These are phyloP conservation scores for Collariella sp. DNA, from an alignment of 495 filamentous ascomycete genomes.

Conservation along the genomic window DNA sequence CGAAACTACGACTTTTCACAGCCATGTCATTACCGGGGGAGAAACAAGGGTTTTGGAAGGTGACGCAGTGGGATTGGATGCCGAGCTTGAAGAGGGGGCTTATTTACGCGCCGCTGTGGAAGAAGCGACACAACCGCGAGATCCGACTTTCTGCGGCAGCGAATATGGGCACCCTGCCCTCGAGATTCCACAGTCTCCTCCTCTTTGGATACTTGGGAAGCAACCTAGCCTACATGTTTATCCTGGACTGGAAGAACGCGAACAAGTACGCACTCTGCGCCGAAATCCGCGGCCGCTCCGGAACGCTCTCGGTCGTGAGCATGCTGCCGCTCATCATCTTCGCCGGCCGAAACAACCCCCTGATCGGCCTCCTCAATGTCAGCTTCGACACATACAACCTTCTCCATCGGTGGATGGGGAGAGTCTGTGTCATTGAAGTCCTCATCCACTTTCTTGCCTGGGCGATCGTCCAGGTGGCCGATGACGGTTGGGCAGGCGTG, in stretches of 20 bases:
- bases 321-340: constrained; percentile 87
- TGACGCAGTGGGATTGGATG: constrained; percentile 41
- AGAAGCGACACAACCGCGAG: constrained; percentile 78
- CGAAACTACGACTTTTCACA: constrained; percentile 39
- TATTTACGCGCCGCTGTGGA: constrained; percentile 76
- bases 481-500: constrained; percentile 55
- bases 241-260: constrained; percentile 47
- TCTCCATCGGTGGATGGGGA: constrained; percentile 89
- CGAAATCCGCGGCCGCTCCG: constrained; percentile 71
- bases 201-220: constrained; percentile 55
- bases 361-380: constrained; percentile 74
- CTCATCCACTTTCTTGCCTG: constrained; percentile 69
- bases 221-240: constrained; percentile 57
- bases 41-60: constrained; percentile 43
- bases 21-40: constrained; percentile 39
- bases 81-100: constrained; percentile 64
- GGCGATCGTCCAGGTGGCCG: constrained; percentile 58
- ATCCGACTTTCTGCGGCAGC: constrained; percentile 66
- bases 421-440: constrained; percentile 70
- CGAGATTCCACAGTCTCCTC: constrained; percentile 68
- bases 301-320: constrained; percentile 74
- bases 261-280: constrained; percentile 46
- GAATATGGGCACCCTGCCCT: constrained; percentile 80
- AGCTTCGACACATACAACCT: constrained; percentile 97
- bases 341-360: constrained; percentile 83